These are phyloP conservation scores for Colletotrichum cordylinicola DNA, from an alignment of 2,329 filamentous ascomycete genomes.

Conservation along the genomic window DNA sequence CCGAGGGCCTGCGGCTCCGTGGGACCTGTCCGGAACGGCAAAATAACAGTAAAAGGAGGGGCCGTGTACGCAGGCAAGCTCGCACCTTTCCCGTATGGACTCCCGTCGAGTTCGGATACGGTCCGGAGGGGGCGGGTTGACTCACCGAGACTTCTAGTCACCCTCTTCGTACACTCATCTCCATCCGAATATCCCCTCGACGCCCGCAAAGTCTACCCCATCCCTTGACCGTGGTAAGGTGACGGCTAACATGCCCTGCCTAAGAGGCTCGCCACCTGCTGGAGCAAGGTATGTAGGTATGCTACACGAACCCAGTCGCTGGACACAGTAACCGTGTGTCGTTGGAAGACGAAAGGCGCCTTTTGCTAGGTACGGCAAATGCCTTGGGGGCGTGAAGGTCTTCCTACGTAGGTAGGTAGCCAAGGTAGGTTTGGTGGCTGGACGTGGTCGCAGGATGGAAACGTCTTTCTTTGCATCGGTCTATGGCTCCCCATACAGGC, in stretches of 20 bases:
- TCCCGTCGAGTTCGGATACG: not conserved
- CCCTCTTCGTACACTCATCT: not conserved
- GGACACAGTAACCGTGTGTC: not conserved
- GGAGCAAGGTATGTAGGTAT: not conserved
- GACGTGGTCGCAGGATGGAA: not conserved
- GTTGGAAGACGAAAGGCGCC: not conserved
- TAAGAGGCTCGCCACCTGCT: not conserved
- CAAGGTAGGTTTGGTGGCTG: not conserved
- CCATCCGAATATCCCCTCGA: not conserved
- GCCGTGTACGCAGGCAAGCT: not conserved
- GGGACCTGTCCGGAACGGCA: not conserved
- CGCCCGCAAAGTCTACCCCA: not conserved
- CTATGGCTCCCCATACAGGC: not conserved
- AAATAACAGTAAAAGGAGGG: not conserved
- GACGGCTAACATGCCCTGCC: not conserved
- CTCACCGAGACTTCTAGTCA: not conserved
- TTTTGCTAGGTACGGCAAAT: not conserved
- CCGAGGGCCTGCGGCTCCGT: not conserved
- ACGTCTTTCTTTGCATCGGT: not conserved
- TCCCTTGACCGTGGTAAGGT: not conserved
- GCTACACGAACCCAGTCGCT: not conserved
- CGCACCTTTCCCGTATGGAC: not conserved
- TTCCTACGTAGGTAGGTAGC: not conserved
- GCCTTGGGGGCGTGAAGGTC: not conserved
- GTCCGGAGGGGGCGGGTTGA: not conserved